These are phyloP conservation scores for Saccharomycodes ludwigii DNA, from an alignment of 805 yeast species.

Conservation along the genomic window DNA sequence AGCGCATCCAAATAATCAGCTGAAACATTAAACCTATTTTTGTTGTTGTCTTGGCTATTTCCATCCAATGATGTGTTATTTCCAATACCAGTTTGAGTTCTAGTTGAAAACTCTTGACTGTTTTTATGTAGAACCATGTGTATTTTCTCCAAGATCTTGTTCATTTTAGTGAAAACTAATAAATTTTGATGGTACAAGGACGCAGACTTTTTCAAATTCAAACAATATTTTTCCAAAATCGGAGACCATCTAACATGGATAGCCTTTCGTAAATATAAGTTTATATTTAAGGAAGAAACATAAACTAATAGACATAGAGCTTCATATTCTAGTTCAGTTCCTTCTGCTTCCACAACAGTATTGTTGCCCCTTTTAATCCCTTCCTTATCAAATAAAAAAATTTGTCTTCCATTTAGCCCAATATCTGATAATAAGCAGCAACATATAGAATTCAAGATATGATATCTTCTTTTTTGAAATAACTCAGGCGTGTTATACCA, in stretches of 20 bases:
- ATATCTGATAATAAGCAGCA: constrained; percentile 62
- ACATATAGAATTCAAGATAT: constrained; percentile 52
- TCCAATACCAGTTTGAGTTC: too few species aligned
- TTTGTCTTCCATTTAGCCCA: constrained; percentile 48
- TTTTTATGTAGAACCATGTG: constrained; percentile 35
- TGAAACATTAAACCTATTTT: constrained; percentile 6
- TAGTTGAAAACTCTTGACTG: too few species aligned
- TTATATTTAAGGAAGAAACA: constrained; percentile 47
- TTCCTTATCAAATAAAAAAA: constrained; percentile 22
- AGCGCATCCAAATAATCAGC: constrained; percentile 11
- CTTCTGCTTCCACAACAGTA: constrained; percentile 14
- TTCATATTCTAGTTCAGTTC: constrained; percentile 13
- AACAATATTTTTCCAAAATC: constrained; percentile 47
- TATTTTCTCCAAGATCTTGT: constrained; percentile 48
- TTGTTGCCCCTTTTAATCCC: constrained; percentile 4
- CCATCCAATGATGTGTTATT: constrained; percentile 26
- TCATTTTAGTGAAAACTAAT: constrained; percentile 47
- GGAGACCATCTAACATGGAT: constrained; percentile 49
- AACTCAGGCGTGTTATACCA: constrained; percentile 85
- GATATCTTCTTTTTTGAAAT: constrained; percentile 68
- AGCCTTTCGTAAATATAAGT: constrained; percentile 53
- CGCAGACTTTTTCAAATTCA: constrained; percentile 28
- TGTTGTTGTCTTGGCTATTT: constrained; percentile 1
- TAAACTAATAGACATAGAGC: constrained; percentile 36
- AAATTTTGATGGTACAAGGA: constrained; percentile 27